Conservation (phyloP, 2,329 filamentous ascomycete genomes). For the Paradendryphiella salina region DNA sequence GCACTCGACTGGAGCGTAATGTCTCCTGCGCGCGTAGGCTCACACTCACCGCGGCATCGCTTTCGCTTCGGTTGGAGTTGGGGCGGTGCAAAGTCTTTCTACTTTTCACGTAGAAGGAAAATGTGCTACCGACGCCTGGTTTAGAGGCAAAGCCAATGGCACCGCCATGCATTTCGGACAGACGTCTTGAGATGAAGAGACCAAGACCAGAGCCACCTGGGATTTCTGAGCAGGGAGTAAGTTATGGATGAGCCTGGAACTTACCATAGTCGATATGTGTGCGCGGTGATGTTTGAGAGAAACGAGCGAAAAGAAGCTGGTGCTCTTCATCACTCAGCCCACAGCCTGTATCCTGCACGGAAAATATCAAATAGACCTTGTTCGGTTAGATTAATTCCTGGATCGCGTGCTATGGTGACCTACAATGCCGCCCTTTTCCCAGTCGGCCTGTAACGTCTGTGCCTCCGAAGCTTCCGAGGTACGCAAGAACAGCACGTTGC, state of each 20-base stretch:
- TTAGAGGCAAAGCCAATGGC: constrained; percentile 35
- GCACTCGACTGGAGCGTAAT: constrained; percentile 10
- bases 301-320: constrained; percentile 39
- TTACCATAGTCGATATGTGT: constrained; percentile 45
- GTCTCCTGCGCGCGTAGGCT: constrained; percentile 18
- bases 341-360: constrained; percentile 47
- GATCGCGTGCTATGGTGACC: neutral
- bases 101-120: constrained; percentile 40
- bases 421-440: constrained; percentile 35
- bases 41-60: constrained; percentile 6
- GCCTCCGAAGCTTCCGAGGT: constrained; percentile 16
- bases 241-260: fast-evolving
- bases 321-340: constrained; percentile 47
- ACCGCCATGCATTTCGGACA: constrained; percentile 40
- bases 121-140: constrained; percentile 34
- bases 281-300: constrained; percentile 38
- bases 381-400: constrained; percentile 3
- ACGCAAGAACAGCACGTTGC: constrained; percentile 19
- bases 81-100: constrained; percentile 13
- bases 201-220: constrained; percentile 38
- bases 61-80: constrained; percentile 11
- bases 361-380: constrained; percentile 44
- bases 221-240: neutral
- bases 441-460: constrained; percentile 34
- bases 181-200: constrained; percentile 36